Evolutionary conservation across 1,139 yeast genomes (phyloP).

Genomic region (Saccharomycopsis hybrid): DNA sequence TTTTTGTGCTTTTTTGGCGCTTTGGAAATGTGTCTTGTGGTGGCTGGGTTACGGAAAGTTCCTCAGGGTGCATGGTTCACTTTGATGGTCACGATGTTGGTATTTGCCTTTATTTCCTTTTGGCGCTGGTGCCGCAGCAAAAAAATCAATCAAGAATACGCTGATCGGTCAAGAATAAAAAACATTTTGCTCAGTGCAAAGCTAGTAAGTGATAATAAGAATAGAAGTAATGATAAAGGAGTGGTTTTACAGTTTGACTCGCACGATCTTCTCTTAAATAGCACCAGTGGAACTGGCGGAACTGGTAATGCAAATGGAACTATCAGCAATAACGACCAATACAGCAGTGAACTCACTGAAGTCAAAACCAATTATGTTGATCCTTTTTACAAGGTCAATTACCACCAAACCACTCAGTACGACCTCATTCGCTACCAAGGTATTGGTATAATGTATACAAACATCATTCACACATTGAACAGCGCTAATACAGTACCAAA

Average conservation of each 20-base stretch:
- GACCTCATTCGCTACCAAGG: conserved; percentile 31
- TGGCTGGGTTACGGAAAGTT: conserved; percentile 44
- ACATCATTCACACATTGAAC: conserved; percentile 29
- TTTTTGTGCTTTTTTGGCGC: conserved; percentile 40
- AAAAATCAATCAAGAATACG: conserved; percentile 35
- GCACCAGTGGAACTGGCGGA: too few relatives aligned
- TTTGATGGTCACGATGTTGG: conserved; percentile 35
- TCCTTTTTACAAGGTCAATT: conserved; percentile 11
- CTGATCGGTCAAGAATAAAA: conserved; percentile 27
- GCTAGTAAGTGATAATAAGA: too few relatives aligned
- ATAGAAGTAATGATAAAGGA: too few relatives aligned
- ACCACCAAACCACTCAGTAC: conserved; percentile 15
- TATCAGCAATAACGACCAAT: too few relatives aligned
- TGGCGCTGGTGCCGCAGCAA: conserved; percentile 46
- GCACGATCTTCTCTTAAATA: too few relatives aligned
- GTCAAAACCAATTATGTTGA: conserved; percentile 1
- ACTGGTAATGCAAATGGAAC: too few relatives aligned
- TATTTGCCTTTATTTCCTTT: conserved; percentile 32
- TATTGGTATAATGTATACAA: conserved; percentile 37
- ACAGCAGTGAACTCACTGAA: too few relatives aligned
- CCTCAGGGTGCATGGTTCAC: conserved; percentile 60
- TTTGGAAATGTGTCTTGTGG: conserved; percentile 40
- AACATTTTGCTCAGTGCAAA: conserved; percentile 6
- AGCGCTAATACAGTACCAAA: conserved; percentile 41
- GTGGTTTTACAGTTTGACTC: too few relatives aligned